Percentiles rank a stretch among this genome's conserved stretches.
Conservation (phyloP, 2,329 filamentous ascomycete genomes). For the Alternaria atra region DNA sequence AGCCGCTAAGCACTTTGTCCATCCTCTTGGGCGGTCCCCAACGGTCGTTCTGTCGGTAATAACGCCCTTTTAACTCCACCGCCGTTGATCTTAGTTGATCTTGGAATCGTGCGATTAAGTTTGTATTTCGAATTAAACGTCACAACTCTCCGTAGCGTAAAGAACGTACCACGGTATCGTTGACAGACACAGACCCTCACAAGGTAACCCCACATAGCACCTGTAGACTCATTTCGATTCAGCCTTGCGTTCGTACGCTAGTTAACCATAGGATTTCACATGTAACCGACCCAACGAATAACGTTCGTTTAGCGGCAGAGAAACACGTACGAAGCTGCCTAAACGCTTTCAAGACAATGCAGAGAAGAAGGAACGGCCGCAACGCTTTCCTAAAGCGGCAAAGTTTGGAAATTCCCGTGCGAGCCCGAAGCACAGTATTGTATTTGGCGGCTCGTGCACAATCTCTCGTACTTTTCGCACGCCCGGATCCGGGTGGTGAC, state of each 20-base stretch:
- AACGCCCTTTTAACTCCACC: slow-evolving; percentile 7
- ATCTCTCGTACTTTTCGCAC: slow-evolving; percentile 1
- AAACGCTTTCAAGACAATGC: slow-evolving; percentile 10
- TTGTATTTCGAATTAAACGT: not conserved
- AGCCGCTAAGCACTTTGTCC: slow-evolving; percentile 25
- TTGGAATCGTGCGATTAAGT: slow-evolving; percentile 6
- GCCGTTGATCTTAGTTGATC: slow-evolving; percentile 3
- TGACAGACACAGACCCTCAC: not conserved
- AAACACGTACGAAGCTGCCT: slow-evolving; percentile 14
- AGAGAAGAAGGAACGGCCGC: slow-evolving; percentile 14
- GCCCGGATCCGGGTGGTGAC: not conserved
- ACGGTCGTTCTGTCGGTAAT: slow-evolving; percentile 22
- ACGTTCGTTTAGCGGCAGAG: not conserved
- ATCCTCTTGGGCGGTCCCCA: slow-evolving; percentile 15
- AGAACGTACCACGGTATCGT: not conserved
- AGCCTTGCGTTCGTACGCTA: slow-evolving; percentile 14
- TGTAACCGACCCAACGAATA: slow-evolving; percentile 21
- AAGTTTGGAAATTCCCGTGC: slow-evolving; percentile 14
- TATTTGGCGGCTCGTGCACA: slow-evolving; percentile 10
- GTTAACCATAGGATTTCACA: not conserved
- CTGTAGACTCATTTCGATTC: slow-evolving; percentile 12
- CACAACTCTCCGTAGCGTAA: slow-evolving; percentile 3
- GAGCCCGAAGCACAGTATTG: slow-evolving; percentile 10
- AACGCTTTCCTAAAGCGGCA: slow-evolving; percentile 23
- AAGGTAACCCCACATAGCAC: not conserved